Evolutionary conservation across 2,329 filamentous ascomycete genomes (phyloP).

Genomic region (Zasmidium cellare): DNA sequence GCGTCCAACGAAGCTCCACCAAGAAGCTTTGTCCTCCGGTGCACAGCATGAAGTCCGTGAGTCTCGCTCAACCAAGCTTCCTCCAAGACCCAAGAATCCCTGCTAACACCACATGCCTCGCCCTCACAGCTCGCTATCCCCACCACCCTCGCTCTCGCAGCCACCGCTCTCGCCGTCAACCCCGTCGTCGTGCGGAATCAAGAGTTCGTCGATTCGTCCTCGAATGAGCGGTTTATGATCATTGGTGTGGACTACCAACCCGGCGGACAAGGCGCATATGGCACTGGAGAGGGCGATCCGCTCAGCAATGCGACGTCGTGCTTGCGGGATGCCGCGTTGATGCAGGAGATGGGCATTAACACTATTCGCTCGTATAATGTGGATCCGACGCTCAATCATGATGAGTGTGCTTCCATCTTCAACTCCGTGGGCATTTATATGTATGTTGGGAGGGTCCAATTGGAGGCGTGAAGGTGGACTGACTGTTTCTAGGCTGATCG

Average conservation of each 20-base stretch:
- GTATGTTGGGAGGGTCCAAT: conserved; percentile 13
- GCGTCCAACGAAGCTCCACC: too few relatives aligned
- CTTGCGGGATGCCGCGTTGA: conserved; percentile 62
- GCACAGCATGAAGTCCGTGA: conserved; percentile 6
- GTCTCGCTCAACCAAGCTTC: not conserved
- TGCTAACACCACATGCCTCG: not conserved
- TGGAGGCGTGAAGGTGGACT: not conserved
- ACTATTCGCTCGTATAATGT: conserved; percentile 67
- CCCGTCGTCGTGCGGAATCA: conserved; percentile 59
- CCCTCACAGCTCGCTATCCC: not conserved
- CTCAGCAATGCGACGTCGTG: conserved; percentile 59
- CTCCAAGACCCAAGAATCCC: not conserved
- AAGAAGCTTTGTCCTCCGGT: not conserved
- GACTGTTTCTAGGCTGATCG: conserved; percentile 46
- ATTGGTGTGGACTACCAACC: conserved; percentile 61
- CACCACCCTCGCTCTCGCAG: conserved; percentile 14
- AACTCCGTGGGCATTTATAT: conserved; percentile 67
- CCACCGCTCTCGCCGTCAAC: conserved; percentile 53
- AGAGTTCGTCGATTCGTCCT: conserved; percentile 62
- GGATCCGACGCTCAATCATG: conserved; percentile 59
- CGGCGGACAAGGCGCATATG: conserved; percentile 60
- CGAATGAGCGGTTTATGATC: conserved; percentile 61
- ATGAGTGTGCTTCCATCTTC: conserved; percentile 64
- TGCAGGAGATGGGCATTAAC: conserved; percentile 65
- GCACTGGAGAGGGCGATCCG: conserved; percentile 53